A percentile compares a stretch with the other conserved stretches of the same genome.
phyloP scores from a whole-genome alignment of 345 rosid genomes.

The Melastoma malabathricum region DNA sequence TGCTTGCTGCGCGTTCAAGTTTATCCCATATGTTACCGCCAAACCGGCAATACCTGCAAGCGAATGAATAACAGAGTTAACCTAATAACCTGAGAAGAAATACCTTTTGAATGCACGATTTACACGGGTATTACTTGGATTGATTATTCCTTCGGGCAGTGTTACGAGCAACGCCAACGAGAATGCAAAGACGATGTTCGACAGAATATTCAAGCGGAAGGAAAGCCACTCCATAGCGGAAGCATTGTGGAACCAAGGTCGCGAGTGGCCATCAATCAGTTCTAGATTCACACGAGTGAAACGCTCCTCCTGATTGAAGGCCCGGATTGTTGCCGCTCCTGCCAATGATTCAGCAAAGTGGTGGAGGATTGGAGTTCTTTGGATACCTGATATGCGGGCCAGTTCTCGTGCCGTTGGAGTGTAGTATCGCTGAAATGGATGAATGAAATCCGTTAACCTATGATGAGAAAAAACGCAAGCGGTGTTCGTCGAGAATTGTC shows the following conservation, averaged over 20 bases:
- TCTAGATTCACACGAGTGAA: conserved; percentile 47
- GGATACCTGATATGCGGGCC: conserved; percentile 57
- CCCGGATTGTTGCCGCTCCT: conserved; percentile 67
- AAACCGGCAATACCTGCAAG: conserved; percentile 65
- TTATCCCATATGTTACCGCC: conserved; percentile 79
- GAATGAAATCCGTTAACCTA: not conserved
- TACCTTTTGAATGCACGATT: not conserved
- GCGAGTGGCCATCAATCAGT: conserved; percentile 50
- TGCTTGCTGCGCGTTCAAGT: conserved; percentile 54
- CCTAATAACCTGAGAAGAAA: no score
- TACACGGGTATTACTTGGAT: conserved; percentile 35
- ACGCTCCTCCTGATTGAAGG: conserved; percentile 65
- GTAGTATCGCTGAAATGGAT: conserved; percentile 42
- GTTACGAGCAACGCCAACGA: conserved; percentile 54
- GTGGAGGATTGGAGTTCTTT: conserved; percentile 75
- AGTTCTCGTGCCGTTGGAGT: conserved; percentile 63
- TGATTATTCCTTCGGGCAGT: conserved; percentile 41
- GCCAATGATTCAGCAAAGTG: conserved; percentile 76
- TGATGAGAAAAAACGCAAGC: not conserved
- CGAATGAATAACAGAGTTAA: no score
- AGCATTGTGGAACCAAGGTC: conserved; percentile 44
- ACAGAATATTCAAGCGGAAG: conserved; percentile 59
- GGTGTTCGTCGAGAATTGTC: not conserved
- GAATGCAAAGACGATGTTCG: conserved; percentile 56
- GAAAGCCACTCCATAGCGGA: conserved; percentile 85